Evolutionary conservation across 805 yeast genomes (phyloP), one percentile per base, ranked within the genome.

Genomic region (Phaffomyces opuntiae): DNA sequence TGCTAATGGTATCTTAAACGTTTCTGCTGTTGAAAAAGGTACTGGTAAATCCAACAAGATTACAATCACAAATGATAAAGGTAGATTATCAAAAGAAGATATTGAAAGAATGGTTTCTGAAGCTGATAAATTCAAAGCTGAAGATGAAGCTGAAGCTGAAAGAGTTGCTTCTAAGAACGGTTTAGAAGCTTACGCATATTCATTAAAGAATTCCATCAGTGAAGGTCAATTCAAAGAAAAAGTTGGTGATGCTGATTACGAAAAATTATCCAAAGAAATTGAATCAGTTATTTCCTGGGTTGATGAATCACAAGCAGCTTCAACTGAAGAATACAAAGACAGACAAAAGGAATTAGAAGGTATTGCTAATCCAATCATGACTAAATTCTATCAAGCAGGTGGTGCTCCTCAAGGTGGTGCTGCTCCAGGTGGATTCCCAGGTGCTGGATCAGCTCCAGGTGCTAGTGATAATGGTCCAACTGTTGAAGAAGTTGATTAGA

Each of bases 51-150:
- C 95, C 60, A 87, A 82, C 75, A 84, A 91, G 85, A 90, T 90
- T 67, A 90, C 98, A 69, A 90, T 90, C 71, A 90, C 96, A 73
- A 90, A 91, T 79, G 97, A 90, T 73, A 90, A 89, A 80, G 98
- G 98, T 74, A 90, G 97, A 81, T 81, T 90, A 68, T 87, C 96
- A 53, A 87, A 89, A 83, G 96, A 90, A 70, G 97, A 90, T 66
- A 90, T 90, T 61, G 98, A 90, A 75, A 86, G 91, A 73, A 90
- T 90, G 98, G 96, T 90, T 55, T 71, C 86, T 55, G 97, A 91
- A 73, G 98, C 98, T 65, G 97, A 91, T 78, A 90, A 89, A 77
- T 90, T 76, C 86, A 89, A 87, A 80, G 96, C 87, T 59, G 96
- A 90, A 71, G 96, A 90, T 70, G 97, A 89, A 70, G 79, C 81